These are phyloP conservation scores for Protea cynaroides DNA, from an alignment of 164 flowering plant genomes.

Conservation along the genomic window DNA sequence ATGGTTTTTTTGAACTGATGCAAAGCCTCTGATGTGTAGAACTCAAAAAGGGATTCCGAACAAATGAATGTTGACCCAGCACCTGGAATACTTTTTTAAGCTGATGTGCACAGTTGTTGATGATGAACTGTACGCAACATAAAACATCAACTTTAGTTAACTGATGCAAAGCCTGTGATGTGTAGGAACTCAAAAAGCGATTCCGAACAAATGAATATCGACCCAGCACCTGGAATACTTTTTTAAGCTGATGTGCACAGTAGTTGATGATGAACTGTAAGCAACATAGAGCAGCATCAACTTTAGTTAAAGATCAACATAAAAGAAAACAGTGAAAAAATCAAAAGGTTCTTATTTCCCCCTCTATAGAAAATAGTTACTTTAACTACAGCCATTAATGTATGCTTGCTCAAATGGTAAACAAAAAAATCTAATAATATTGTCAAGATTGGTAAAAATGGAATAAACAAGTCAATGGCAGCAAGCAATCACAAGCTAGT, in stretches of 20 bases:
- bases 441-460: too few relatives aligned
- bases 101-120: slow-evolving; percentile 17
- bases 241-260: too few relatives aligned
- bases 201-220: slow-evolving; percentile 13
- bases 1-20: slow-evolving; percentile 23
- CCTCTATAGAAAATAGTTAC: not conserved
- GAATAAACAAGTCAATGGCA: too few relatives aligned
- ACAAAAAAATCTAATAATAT: too few relatives aligned
- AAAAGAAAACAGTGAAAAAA: not conserved
- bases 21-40: slow-evolving; percentile 31
- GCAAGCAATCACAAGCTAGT: too few relatives aligned
- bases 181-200: slow-evolving; percentile 19
- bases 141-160: slow-evolving; percentile 12
- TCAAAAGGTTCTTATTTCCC: too few relatives aligned
- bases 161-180: slow-evolving; percentile 28
- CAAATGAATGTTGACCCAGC: slow-evolving; percentile 17
- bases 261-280: slow-evolving; percentile 33
- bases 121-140: slow-evolving; percentile 33
- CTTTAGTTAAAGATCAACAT: not conserved
- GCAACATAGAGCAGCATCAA: slow-evolving; percentile 14
- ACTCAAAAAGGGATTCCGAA: slow-evolving; percentile 13
- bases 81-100: slow-evolving; percentile 18
- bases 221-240: slow-evolving; percentile 19
- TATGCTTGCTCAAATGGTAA: too few relatives aligned
- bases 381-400: not conserved